Evolutionary conservation across 495 filamentous ascomycete species (phyloP).

Genomic region (Geoglossum glabrum): DNA sequence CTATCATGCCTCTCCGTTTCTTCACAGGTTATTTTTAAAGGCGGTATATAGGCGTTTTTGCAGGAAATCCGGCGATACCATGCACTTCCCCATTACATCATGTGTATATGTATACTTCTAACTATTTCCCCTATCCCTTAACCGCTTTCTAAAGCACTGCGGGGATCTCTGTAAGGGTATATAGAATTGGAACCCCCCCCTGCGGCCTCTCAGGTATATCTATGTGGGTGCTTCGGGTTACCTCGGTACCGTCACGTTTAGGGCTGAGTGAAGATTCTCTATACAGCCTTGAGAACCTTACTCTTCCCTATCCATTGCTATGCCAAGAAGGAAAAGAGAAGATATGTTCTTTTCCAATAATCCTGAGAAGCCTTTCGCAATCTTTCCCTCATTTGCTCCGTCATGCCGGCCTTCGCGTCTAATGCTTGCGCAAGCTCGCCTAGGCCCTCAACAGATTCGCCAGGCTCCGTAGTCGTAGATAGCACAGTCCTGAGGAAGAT

Average conservation of each 20-base stretch:
- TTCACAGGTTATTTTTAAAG: too few relatives aligned
- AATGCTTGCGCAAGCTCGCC: constrained; percentile 25
- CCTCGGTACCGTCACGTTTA: too few relatives aligned
- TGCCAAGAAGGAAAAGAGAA: constrained; percentile 45
- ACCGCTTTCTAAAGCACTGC: too few relatives aligned
- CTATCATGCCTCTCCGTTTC: not conserved
- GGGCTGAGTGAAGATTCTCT: too few relatives aligned
- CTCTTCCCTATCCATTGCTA: not conserved
- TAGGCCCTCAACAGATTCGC: constrained; percentile 19
- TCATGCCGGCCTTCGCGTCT: constrained; percentile 25
- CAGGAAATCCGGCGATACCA: too few relatives aligned
- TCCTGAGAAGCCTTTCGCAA: constrained; percentile 39
- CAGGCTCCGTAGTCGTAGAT: constrained; percentile 7
- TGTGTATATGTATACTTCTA: too few relatives aligned
- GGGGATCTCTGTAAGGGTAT: too few relatives aligned
- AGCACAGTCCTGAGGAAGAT: constrained; percentile 38
- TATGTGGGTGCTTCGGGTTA: too few relatives aligned
- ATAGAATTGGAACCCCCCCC: too few relatives aligned
- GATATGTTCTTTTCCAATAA: constrained; percentile 61
- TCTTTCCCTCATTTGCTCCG: constrained; percentile 22
- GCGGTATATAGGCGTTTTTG: not conserved
- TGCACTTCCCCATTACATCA: too few relatives aligned
- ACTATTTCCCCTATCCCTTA: too few relatives aligned
- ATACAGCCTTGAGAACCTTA: not conserved
- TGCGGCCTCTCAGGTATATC: too few relatives aligned